Conservation (phyloP, 306 rosid species). For the Cucumis cinereus region DNA sequence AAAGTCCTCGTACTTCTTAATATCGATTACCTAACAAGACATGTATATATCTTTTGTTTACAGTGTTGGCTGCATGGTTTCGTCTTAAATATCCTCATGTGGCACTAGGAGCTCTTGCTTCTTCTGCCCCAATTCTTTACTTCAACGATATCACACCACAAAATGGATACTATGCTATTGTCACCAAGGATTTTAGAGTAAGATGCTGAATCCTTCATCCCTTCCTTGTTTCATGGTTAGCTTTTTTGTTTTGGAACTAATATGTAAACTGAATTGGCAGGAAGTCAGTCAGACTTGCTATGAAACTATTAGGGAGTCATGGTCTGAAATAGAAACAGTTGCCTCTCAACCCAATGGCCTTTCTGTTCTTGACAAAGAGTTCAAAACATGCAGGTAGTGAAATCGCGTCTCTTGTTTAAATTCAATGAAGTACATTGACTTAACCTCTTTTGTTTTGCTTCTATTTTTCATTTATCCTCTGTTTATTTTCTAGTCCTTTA, state of each 20-base stretch:
- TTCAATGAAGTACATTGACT: neutral
- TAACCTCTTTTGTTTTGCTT: neutral
- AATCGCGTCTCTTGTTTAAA: neutral
- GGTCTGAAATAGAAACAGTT: constrained; percentile 47
- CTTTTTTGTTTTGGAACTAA: neutral
- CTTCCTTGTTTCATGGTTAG: neutral
- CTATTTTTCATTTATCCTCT: neutral
- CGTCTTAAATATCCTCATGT: constrained; percentile 72
- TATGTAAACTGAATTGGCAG: constrained; percentile 18
- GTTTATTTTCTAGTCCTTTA: constrained; percentile 26
- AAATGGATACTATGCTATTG: constrained; percentile 37
- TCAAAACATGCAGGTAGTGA: constrained; percentile 31
- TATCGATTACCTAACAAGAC: neutral
- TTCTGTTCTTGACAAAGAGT: constrained; percentile 35
- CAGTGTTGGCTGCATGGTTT: constrained; percentile 80
- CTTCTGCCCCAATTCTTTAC: constrained; percentile 72
- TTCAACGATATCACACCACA: constrained; percentile 38
- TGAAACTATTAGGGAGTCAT: constrained; percentile 33
- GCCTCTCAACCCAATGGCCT: constrained; percentile 36
- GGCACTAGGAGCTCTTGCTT: constrained; percentile 63
- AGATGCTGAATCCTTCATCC: neutral
- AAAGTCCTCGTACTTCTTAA: neutral
- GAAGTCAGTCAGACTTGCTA: constrained; percentile 55
- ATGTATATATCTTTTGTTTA: neutral
- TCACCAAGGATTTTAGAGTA: constrained; percentile 51